Percentiles rank a stretch among this genome's conserved stretches.
Conservation (phyloP, 2,329 filamentous ascomycete species). For the Plenodomus biglobosus region DNA sequence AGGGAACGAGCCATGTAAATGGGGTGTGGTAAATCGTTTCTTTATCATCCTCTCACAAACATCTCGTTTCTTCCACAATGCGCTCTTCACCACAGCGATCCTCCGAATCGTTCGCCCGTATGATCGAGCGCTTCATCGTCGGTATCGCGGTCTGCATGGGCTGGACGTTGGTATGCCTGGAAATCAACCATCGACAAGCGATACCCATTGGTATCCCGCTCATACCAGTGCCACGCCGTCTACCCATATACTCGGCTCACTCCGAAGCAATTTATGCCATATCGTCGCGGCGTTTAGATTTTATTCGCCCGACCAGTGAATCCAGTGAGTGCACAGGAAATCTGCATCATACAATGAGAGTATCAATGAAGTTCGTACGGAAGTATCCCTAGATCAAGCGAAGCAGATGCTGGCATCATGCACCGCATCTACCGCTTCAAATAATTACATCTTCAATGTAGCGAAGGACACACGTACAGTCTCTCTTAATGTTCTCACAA, state of each 20-base stretch:
- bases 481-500: conserved; percentile 39
- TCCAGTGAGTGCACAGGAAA: too few relatives aligned
- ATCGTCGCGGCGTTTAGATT: conserved; percentile 9
- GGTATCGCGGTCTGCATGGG: neutral
- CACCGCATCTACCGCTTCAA: conserved; percentile 41
- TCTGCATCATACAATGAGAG: conserved; percentile 49
- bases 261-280: conserved; percentile 13
- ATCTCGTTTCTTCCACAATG: too few relatives aligned
- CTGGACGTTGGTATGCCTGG: conserved; percentile 2
- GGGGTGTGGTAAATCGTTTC: too few relatives aligned
- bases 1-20: too few relatives aligned
- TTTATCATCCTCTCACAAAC: too few relatives aligned
- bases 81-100: too few relatives aligned
- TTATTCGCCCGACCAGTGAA: conserved; percentile 7
- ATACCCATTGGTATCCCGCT: conserved; percentile 12
- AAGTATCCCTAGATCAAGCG: conserved; percentile 45
- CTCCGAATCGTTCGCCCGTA: too few relatives aligned
- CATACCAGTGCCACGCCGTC: conserved; percentile 5
- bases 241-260: conserved; percentile 12
- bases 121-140: too few relatives aligned
- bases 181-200: conserved; percentile 11
- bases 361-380: conserved; percentile 49
- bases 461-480: conserved; percentile 33
- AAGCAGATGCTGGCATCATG: conserved; percentile 38
- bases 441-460: conserved; percentile 10